phyloP scores from a whole-genome alignment of 2,329 filamentous ascomycete species.

The Tolypocladium tundrense region DNA sequence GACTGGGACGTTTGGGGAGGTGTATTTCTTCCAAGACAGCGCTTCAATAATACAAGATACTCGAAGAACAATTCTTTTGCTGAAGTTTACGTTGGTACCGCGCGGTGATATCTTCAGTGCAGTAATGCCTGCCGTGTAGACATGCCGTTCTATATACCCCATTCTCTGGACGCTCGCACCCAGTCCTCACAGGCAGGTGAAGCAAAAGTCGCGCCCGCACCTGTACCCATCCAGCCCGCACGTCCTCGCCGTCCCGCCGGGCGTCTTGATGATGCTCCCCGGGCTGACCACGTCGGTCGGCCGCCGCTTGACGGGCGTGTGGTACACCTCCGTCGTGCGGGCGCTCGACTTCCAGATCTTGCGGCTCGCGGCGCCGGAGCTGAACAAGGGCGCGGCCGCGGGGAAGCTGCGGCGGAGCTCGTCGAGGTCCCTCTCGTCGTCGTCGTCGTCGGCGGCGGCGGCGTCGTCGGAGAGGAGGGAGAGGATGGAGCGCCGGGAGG shows the following conservation, averaged over 20 bases:
- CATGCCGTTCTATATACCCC: neutral
- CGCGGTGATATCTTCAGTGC: neutral
- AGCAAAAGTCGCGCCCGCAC: conserved; percentile 50
- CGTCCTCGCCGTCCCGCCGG: conserved; percentile 36
- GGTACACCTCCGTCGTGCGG: conserved; percentile 16
- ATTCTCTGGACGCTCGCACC: neutral
- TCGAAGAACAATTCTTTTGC: neutral
- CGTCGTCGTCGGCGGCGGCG: conserved; percentile 19
- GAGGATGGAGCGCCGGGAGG: conserved; percentile 26
- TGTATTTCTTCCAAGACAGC: conserved; percentile 1
- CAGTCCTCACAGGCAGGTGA: conserved; percentile 33
- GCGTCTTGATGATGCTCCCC: conserved; percentile 29
- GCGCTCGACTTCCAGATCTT: conserved; percentile 18
- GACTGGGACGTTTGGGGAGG: conserved; percentile 7
- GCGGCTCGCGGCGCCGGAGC: conserved; percentile 8
- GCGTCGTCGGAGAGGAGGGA: conserved; percentile 30
- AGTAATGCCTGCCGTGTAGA: neutral
- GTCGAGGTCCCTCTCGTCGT: conserved; percentile 15
- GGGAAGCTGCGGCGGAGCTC: conserved; percentile 12
- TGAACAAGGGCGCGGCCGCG: conserved; percentile 5
- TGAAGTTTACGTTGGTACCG: neutral
- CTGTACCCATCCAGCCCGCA: conserved; percentile 47
- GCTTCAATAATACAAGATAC: neutral
- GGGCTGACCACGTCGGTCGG: conserved; percentile 9
- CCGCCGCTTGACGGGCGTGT: conserved; percentile 15